phyloP scores from a whole-genome alignment of 805 yeast genomes.

The Wickerhamomyces sydowiorum region DNA sequence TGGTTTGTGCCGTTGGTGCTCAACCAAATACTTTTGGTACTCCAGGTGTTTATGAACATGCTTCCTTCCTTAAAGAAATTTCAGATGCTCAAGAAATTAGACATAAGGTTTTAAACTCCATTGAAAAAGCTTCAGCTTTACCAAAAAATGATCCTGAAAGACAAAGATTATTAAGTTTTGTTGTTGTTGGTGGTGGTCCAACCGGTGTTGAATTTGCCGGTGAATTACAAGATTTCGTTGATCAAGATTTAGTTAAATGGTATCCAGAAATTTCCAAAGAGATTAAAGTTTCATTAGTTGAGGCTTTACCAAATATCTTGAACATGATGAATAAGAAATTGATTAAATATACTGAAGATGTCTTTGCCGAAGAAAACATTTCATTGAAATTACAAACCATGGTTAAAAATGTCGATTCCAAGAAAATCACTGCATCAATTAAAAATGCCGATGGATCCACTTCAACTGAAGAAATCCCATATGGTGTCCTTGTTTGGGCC shows the following conservation, averaged over 20 bases:
- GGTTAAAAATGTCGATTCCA: conserved; percentile 79
- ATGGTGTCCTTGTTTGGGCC: conserved; percentile 95
- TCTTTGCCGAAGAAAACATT: conserved; percentile 63
- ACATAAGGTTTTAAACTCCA: conserved; percentile 74
- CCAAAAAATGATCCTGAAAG: conserved; percentile 73
- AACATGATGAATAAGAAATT: conserved; percentile 64
- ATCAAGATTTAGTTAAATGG: conserved; percentile 85
- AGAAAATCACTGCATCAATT: conserved; percentile 61
- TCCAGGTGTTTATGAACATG: conserved; percentile 88
- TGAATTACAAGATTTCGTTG: conserved; percentile 89
- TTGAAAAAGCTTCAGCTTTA: conserved; percentile 82
- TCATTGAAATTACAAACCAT: conserved; percentile 77
- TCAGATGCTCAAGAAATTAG: conserved; percentile 84
- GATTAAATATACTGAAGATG: conserved; percentile 73
- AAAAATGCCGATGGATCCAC: conserved; percentile 63
- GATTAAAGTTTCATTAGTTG: conserved; percentile 78
- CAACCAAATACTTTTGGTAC: conserved; percentile 92
- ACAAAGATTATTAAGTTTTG: conserved; percentile 76
- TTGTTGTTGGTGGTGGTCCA: conserved; percentile 98
- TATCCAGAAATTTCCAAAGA: conserved; percentile 82
- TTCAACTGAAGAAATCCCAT: conserved; percentile 60
- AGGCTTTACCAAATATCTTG: conserved; percentile 87
- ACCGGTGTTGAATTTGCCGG: conserved; percentile 98
- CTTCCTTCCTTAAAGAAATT: conserved; percentile 85
- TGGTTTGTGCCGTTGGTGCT: conserved; percentile 93